These are phyloP conservation scores for Sporothrix schenckii DNA, from an alignment of 2,329 filamentous ascomycete genomes.

Conservation along the genomic window DNA sequence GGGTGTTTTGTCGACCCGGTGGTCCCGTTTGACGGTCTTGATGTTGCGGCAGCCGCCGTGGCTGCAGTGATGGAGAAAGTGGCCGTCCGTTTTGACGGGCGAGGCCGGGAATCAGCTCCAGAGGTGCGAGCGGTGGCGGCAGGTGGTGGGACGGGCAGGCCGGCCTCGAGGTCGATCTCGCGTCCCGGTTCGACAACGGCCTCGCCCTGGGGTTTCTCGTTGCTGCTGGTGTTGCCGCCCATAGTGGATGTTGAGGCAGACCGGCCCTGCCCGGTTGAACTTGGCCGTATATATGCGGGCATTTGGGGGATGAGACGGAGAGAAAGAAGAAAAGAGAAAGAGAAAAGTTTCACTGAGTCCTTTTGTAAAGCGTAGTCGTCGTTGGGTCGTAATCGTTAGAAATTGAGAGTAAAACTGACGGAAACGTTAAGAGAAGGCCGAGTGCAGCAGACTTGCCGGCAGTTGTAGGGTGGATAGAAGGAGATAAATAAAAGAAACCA, in stretches of 20 bases:
- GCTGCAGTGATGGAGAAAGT: conserved; percentile 16
- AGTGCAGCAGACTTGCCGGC: background rate
- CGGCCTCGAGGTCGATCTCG: conserved; percentile 22
- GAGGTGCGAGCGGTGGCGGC: background rate
- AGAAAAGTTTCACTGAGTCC: background rate
- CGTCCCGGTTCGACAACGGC: background rate
- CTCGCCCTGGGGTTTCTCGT: conserved; percentile 18
- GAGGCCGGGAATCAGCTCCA: conserved; percentile 1
- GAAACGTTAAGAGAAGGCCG: background rate
- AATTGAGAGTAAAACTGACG: background rate
- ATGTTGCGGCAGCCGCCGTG: background rate
- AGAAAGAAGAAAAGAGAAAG: background rate
- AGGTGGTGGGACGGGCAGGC: background rate
- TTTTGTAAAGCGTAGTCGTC: background rate
- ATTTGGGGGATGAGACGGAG: background rate
- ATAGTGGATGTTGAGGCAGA: background rate
- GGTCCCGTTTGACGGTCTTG: background rate
- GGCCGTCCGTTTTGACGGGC: background rate
- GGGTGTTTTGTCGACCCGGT: background rate
- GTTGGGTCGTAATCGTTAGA: conserved; percentile 1
- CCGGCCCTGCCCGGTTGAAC: background rate
- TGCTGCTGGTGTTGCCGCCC: conserved; percentile 15
- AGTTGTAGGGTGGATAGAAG: background rate
- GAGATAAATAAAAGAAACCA: conserved; percentile 15
- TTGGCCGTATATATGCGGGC: conserved; percentile 1